These are phyloP conservation scores for Fragosphaeria purpurea DNA, from an alignment of 2,329 filamentous ascomycete species.

Conservation along the genomic window DNA sequence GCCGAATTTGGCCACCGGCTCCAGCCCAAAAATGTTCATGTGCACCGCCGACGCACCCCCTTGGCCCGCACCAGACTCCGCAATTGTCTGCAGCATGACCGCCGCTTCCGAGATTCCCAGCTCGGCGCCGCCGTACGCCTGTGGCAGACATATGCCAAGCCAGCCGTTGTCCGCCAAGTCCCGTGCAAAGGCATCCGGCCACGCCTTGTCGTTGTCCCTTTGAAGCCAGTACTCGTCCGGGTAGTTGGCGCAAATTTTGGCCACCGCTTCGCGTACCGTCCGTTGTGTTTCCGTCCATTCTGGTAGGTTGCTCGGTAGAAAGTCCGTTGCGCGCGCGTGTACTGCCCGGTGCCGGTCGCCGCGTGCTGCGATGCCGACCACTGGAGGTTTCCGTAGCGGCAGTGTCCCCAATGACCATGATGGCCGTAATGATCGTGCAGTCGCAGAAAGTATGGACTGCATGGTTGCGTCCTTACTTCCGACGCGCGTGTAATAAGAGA, in stretches of 20 bases:
- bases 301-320: slow-evolving; percentile 1
- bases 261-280: slow-evolving; percentile 58
- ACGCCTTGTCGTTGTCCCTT: slow-evolving; percentile 46
- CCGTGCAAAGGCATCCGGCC: not conserved
- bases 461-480: too few relatives aligned
- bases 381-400: too few relatives aligned
- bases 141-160: slow-evolving; percentile 72
- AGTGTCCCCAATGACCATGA: too few relatives aligned
- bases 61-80: slow-evolving; percentile 66
- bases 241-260: slow-evolving; percentile 58
- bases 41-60: slow-evolving; percentile 55
- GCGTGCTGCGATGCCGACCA: too few relatives aligned
- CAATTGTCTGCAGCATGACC: slow-evolving; percentile 78
- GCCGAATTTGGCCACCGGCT: slow-evolving; percentile 63
- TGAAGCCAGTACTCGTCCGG: slow-evolving; percentile 68
- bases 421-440: too few relatives aligned
- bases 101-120: slow-evolving; percentile 72
- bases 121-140: slow-evolving; percentile 62
- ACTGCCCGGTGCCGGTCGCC: not conserved
- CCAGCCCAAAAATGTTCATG: slow-evolving; percentile 63
- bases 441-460: too few relatives aligned
- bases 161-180: slow-evolving; percentile 65
- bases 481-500: too few relatives aligned
- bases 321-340: slow-evolving; percentile 4
- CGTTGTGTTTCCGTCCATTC: slow-evolving; percentile 51